Conservation (phyloP, 139 green algal species). For the Picochlorum costavermella region DNA sequence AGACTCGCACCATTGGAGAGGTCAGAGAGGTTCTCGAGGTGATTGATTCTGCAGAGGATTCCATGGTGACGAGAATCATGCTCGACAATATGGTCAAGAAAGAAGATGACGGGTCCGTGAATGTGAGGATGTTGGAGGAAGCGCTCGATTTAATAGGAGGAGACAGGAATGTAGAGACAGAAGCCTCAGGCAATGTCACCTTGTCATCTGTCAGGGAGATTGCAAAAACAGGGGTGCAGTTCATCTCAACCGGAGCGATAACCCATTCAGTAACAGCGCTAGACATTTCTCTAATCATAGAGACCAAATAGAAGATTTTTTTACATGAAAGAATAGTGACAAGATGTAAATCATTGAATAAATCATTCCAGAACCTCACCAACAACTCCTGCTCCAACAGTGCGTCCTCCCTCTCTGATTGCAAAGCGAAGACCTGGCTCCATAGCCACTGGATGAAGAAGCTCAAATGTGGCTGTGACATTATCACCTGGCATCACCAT, state of each 20-base stretch:
- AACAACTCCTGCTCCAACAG: slow-evolving; percentile 93
- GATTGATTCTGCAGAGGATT: slow-evolving; percentile 7
- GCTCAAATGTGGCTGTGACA: slow-evolving; percentile 76
- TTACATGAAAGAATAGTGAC: neutral
- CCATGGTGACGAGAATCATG: slow-evolving; percentile 75
- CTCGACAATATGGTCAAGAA: slow-evolving; percentile 94
- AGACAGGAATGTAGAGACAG: slow-evolving; percentile 64
- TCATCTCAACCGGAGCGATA: slow-evolving; percentile 80
- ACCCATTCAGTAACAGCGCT: slow-evolving; percentile 90
- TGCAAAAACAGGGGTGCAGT: slow-evolving; percentile 82
- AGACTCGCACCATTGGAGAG: slow-evolving; percentile 85
- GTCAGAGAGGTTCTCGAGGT: slow-evolving; percentile 70
- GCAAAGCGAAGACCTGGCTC: slow-evolving; percentile 89
- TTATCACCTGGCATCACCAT: slow-evolving; percentile 99
- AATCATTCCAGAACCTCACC: slow-evolving; percentile 35
- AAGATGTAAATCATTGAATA: too few relatives aligned
- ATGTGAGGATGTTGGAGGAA: slow-evolving; percentile 68
- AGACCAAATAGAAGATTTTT: slow-evolving; percentile 9
- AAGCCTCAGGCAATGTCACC: slow-evolving; percentile 92
- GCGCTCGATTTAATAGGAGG: slow-evolving; percentile 41
- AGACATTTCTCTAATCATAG: slow-evolving; percentile 91
- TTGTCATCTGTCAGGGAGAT: slow-evolving; percentile 74
- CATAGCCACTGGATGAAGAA: slow-evolving; percentile 69
- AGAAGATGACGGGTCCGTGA: slow-evolving; percentile 46
- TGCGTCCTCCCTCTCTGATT: slow-evolving; percentile 87